Base-by-base conservation (phyloP, 768 basidiomycete species). In the Lyophyllum decastes region DNA sequence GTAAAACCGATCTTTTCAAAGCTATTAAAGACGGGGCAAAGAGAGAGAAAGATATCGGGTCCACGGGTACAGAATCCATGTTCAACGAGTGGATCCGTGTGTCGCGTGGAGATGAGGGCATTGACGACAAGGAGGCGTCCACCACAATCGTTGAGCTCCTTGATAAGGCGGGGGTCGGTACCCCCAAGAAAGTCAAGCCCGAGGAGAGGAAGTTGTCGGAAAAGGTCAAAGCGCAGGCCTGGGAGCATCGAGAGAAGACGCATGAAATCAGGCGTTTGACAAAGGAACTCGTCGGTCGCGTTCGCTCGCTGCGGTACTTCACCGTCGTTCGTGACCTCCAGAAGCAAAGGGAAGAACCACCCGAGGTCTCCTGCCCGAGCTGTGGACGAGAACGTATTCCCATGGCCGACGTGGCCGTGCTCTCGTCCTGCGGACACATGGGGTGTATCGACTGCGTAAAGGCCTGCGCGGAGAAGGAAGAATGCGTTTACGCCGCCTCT, bases 351-450 rank as follows among this genome's bases (percentile, higher is more conserved):
- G 86, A 86, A 27, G 73, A 73, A 11, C 85, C 87, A 9, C 79
- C 84, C 17, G 73, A 76, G 26, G 78, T 90, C 38, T 71, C 79
- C 9, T 94, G 92, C 61, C 86, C 88, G 4, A 70, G 70, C 38
- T 94, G 92, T 63, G 75, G 74, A 26, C 77, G 79, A 47, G 73
- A 81, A 47, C 74, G 75, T 55, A 71, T 91, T 35, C 84, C 84
- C 2, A 78, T 88, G 61, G 74, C 78, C 10, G 89, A 94, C 52
- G 78, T 93, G 55, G 89, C 92, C 21, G 88, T 97, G 3, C 78
- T 96, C 33, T 95, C 94, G 4, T 94, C 92, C 21, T 98, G 95
- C 62, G 95, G 95, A 8, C 95, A 98, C 69, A 87, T 84, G 66
- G 94, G 95, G 2, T 95, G 93, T 65, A 70, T 83, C 63, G 72